phyloP scores from a whole-genome alignment of 2,329 filamentous ascomycete species.

The Calonectria montana region DNA sequence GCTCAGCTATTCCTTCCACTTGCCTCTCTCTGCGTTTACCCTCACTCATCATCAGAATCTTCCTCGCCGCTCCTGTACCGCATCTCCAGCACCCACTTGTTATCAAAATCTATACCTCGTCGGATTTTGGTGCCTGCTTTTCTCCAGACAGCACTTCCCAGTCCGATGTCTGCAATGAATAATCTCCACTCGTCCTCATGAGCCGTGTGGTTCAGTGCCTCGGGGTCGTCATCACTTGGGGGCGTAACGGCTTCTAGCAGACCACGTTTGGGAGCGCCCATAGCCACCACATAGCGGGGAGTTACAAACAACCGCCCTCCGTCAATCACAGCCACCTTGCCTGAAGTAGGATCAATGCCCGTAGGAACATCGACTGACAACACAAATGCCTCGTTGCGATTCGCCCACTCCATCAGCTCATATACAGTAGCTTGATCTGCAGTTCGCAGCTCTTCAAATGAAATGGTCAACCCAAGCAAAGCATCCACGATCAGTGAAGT shows the following conservation, averaged over 20 bases:
- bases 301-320: slow-evolving; percentile 83
- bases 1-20: background rate
- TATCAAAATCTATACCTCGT: slow-evolving; percentile 88
- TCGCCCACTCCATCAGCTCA: slow-evolving; percentile 93
- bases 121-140: slow-evolving; percentile 85
- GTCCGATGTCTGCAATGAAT: slow-evolving; percentile 87
- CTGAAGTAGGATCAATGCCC: slow-evolving; percentile 84
- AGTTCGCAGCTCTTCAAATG: slow-evolving; percentile 88
- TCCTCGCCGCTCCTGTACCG: slow-evolving; percentile 55
- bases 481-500: slow-evolving; percentile 90
- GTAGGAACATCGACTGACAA: slow-evolving; percentile 92
- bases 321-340: slow-evolving; percentile 74
- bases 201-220: slow-evolving; percentile 42
- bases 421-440: slow-evolving; percentile 87
- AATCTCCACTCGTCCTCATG: slow-evolving; percentile 78
- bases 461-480: slow-evolving; percentile 84
- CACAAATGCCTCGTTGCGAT: slow-evolving; percentile 84
- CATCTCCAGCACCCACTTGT: slow-evolving; percentile 85
- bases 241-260: slow-evolving; percentile 80
- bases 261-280: slow-evolving; percentile 89
- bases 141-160: slow-evolving; percentile 85
- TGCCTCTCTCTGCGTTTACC: background rate
- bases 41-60: slow-evolving; percentile 41
- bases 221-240: slow-evolving; percentile 52
- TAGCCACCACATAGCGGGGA: slow-evolving; percentile 83